Base-by-base conservation (phyloP, 208 protist genomes). In the Leishmania major region DNA sequence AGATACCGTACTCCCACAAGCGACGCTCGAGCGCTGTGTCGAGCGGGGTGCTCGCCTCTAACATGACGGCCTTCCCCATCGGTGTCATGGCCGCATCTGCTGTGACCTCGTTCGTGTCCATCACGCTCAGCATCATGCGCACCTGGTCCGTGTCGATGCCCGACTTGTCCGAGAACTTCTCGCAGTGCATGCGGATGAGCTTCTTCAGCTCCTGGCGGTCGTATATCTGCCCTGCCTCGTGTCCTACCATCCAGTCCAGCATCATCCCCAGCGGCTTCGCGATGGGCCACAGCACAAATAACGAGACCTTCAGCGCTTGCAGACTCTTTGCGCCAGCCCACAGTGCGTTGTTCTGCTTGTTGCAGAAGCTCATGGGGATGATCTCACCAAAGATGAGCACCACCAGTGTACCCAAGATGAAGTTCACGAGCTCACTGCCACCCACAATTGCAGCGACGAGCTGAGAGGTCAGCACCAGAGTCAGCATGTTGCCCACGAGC, bases 401-500 rank as follows among this genome's bases (percentile, higher is more conserved):
- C 62, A 97, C 77, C 5, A 92, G 77, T 7, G 92, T 95, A 28
- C 89, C 88, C 1, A 91, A 83, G 84, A 95, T 80, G 79, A 97
- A 97, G 78, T 95, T 95, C 31, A 92, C 83, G 13, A 95, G 57
- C 60, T 94, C 91, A 13, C 87, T 87, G 17, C 83, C 84, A 25
- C 86, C 67, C 64, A 95, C 77, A 49, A 97, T 93, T 17, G 91
- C 94, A 1, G 94, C 91, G 7, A 95, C 86, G 64, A 97, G 88
- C 88, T 97, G 92, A 40, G 94, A 95, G n/a, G 88, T 92, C 49
- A 97, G 62, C 55, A 95, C 92, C 45, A 95, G 75, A 31, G 92
- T 90, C 28, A 95, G 75, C 94, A 97, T 97, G 85, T 97, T 97
- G 15, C 94, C 94, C 57, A 97, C 80, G 57, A 97, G 79, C 37